phyloP scores from a whole-genome alignment of 257 asterid genomes.

The Knoxia roxburghii region DNA sequence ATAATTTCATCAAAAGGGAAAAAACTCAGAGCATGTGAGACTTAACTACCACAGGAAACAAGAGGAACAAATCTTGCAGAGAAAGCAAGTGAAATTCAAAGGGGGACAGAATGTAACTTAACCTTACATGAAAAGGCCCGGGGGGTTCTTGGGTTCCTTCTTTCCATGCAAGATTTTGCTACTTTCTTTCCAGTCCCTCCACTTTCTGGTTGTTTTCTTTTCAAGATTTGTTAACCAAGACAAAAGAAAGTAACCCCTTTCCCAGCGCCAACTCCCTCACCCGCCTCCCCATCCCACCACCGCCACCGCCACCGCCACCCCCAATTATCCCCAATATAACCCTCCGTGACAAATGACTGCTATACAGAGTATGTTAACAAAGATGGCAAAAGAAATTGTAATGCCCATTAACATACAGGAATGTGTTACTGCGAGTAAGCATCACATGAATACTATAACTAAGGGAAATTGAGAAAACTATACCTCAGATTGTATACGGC shows the following conservation, averaged over 20 bases:
- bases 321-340: neutral
- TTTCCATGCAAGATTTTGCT: no score
- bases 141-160: no score
- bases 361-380: neutral
- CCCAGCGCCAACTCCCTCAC: no score
- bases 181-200: no score
- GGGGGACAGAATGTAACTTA: no score
- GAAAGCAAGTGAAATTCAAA: neutral
- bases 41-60: neutral
- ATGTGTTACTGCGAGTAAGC: neutral
- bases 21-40: conserved; percentile 7
- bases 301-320: no score
- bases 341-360: neutral
- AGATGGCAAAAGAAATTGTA: neutral
- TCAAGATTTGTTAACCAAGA: no score
- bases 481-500: conserved; percentile 4
- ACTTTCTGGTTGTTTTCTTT: no score
- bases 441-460: neutral
- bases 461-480: neutral
- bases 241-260: no score
- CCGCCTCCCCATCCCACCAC: no score
- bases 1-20: conserved; percentile 17
- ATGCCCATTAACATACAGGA: neutral
- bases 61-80: neutral
- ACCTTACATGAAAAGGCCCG: no score